A percentile compares a stretch with the other conserved stretches of the same genome.
Evolutionary conservation across 345 rosid genomes (phyloP).

Genomic region (Triadica sebifera): DNA sequence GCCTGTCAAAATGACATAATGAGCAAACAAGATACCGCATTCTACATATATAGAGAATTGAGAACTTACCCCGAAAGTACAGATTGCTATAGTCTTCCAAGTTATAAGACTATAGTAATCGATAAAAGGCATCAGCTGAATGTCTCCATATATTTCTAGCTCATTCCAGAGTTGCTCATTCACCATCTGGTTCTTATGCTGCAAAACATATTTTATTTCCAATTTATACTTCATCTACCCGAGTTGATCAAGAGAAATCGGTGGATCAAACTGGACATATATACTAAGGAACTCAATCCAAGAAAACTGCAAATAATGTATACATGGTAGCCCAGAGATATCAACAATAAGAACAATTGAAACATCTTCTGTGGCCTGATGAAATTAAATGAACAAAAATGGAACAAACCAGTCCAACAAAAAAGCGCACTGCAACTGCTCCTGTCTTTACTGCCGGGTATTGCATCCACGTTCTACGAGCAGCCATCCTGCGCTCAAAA

Average conservation of each 20-base stretch:
- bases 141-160: conserved; percentile 68
- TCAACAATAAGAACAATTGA: neutral
- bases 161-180: conserved; percentile 86
- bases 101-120: conserved; percentile 89
- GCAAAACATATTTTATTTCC: conserved; percentile 24
- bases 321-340: neutral
- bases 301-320: neutral
- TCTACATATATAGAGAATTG: neutral
- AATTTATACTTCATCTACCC: no score
- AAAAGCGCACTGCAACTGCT: conserved; percentile 78
- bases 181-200: conserved; percentile 87
- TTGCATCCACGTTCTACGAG: conserved; percentile 96
- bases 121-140: conserved; percentile 92
- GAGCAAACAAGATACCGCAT: conserved; percentile 1
- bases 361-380: neutral
- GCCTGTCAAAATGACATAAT: conserved; percentile 46
- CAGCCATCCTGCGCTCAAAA: conserved; percentile 88
- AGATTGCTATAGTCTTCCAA: conserved; percentile 93
- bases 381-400: neutral
- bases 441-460: conserved; percentile 66
- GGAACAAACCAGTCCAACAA: conserved; percentile 78
- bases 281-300: neutral
- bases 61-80: conserved; percentile 78
- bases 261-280: neutral
- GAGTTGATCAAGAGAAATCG: no score